Conservation (phyloP, 75 land plant genomes). For the Sequoia sempervirens region DNA sequence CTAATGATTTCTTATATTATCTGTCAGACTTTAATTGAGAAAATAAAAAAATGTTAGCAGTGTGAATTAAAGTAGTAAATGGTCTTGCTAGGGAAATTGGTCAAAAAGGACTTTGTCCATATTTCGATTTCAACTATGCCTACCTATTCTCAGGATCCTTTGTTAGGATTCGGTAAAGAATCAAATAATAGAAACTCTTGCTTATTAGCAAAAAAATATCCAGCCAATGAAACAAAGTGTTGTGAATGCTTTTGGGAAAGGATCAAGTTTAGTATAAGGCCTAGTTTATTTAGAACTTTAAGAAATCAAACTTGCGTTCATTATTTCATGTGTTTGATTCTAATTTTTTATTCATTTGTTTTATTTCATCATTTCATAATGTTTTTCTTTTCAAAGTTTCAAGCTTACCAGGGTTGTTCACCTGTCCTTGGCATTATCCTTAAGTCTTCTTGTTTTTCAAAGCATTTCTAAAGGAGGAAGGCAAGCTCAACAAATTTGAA, state of each 20-base stretch:
- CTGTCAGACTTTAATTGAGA: background rate
- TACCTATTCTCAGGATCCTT: background rate
- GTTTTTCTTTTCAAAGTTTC: constrained; percentile 6
- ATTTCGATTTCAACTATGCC: background rate
- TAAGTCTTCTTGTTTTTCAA: background rate
- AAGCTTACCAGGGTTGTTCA: background rate
- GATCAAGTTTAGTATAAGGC: background rate
- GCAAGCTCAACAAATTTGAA: background rate
- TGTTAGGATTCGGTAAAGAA: background rate
- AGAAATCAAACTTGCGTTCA: background rate
- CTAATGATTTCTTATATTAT: background rate
- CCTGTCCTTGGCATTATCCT: background rate
- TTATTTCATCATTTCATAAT: background rate
- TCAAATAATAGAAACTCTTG: background rate
- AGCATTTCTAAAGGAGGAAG: background rate
- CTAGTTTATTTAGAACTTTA: background rate
- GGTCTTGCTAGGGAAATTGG: background rate
- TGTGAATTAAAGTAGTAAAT: background rate
- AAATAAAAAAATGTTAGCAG: background rate
- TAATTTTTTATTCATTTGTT: no score
- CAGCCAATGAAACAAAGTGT: background rate
- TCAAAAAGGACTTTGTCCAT: background rate
- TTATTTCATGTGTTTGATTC: background rate
- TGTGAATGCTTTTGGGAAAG: background rate
- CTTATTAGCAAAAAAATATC: background rate